Base-by-base conservation (phyloP, 371 early-diverging fungal species). In the Mortierella sp. region DNA sequence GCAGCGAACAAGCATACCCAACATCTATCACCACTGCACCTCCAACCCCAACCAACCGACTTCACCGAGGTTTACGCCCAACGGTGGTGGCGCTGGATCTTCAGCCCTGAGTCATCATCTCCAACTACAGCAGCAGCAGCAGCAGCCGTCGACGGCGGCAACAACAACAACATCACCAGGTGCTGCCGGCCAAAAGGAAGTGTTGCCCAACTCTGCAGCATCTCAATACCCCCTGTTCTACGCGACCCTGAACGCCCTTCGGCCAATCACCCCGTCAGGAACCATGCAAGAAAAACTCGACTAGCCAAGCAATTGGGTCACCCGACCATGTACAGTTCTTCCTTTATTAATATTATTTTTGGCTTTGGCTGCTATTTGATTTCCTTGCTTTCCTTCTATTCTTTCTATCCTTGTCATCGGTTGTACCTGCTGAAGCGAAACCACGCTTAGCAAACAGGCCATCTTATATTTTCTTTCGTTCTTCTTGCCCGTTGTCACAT, bases 1-100 rank as follows among this genome's bases (percentile, higher is more conserved):
- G 74, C 83, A 86, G 71, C 78, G 87, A 63, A 80, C 82, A 57
- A 82, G 82, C 71, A 82, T 82, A 82, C 87, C 87, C 80, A 86
- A 86, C 58, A 86, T 86, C 58, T 86, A 86, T 48, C 83, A 80
- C 14, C 87, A 86, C 26, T 86, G 87, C 34, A 75, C 87, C 5
- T 72, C 80, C 31, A 86, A 82, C 47, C 80, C 83, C 19, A 82
- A 86, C 54, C 83, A 82, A 60, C 80, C 81, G 14, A 63, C 52
- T 26, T 70, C 72, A 14, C 80, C 80, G 48, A 73, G 78, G 57
- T 76, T 77, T 50, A 55, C 73, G 14, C 76, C 78, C 4, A 42
- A 28, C 21, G 50, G 52, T 9, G 80, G 86, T 0, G 80, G 86
- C 1, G 11, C 75, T 44, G 75, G 78, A 11, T 45, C 81, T 45